Evolutionary conservation across 2,329 filamentous ascomycete genomes (phyloP), one percentile per base, ranked within the genome.

Genomic region (Alternaria gansuensis): DNA sequence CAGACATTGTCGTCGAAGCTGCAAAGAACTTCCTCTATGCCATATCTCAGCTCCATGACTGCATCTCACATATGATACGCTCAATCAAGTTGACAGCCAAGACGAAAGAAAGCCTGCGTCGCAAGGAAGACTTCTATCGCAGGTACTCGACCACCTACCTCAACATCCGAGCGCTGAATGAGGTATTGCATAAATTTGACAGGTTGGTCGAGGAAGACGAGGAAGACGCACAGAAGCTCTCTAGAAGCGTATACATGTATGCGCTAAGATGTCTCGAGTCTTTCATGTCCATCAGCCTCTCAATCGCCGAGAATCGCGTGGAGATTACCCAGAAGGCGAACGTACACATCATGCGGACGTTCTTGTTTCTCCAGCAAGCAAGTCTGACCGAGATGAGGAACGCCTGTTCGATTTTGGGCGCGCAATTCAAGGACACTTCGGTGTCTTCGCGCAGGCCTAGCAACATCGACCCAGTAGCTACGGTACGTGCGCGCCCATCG

Each of bases 321-420:
- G 84, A 84, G 57, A 83, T 86, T 33, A 80, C 85, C n/a, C 77
- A 82, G 45, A 81, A 83, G 48, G 82, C 82, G 4, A 85, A 88
- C 64, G 79, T 82, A 6, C 82, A 84, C 56, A 84, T 87, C 62
- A 77, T 88, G 51, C 83, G 86, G 26, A 85, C 82, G 14, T 78
- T 87, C 41, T 81, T 89, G 75, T 80, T 87, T 34, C 81, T 86
- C 62, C 81, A 87, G 34, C 87, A 86, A 65, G 82, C 83, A 46
- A 84, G 85, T 61, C 72, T 87, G 48, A 75, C 86, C 44, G 87
- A 88, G 70, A 78, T 87, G 59, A 83, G 84, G 50, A 88, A 88
- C 70, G 83, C 85, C 39, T 86, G 84, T 68, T 77, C 79, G 23
- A 78, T 81, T 52, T 78, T 88, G 49, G 82, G 82, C 13, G 75